Evolutionary conservation across 2,329 filamentous ascomycete genomes (phyloP), one percentile per base, ranked within the genome.

Genomic region (Trichoderma sp.): DNA sequence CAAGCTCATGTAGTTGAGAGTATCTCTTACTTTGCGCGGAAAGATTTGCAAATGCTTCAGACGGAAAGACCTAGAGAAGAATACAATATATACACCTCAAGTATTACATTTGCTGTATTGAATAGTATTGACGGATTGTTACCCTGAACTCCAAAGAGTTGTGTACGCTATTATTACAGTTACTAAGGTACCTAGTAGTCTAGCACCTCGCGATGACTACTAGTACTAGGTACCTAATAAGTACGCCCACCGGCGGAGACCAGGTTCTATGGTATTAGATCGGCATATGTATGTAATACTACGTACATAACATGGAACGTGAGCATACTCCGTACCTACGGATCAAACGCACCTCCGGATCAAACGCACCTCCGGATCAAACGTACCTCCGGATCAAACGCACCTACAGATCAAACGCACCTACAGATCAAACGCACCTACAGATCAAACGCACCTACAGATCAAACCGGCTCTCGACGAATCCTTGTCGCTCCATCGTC

Each of bases 401-500:
- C n/a, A n/a, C n/a, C n/a, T n/a, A n/a, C n/a, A n/a, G n/a, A n/a
- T n/a, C n/a, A n/a, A n/a, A n/a, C n/a, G n/a, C n/a, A n/a, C n/a
- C n/a, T n/a, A n/a, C n/a, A n/a, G n/a, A n/a, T n/a, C n/a, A n/a
- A n/a, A n/a, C n/a, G n/a, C n/a, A n/a, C n/a, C n/a, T n/a, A n/a
- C n/a, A n/a, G n/a, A n/a, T n/a, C n/a, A n/a, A n/a, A n/a, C n/a
- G n/a, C n/a, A n/a, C n/a, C n/a, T 61, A 35, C 54, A 57, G 19
- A 19, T 57, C 34, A 50, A 34, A 61, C 22, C 34, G 25, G 50
- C 15, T 42, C 27, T 32, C 15, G 37, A 35, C 2, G 35, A 5
- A 64, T 53, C 61, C 61, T 45, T 56, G 61, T 56, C 61, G 25
- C 35, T 39, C 25, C 52, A 64, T 45, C 27, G 37, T 45, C 35